These are phyloP conservation scores for Uronychia setigera DNA, from an alignment of 73 alveolate species.

Conservation along the genomic window DNA sequence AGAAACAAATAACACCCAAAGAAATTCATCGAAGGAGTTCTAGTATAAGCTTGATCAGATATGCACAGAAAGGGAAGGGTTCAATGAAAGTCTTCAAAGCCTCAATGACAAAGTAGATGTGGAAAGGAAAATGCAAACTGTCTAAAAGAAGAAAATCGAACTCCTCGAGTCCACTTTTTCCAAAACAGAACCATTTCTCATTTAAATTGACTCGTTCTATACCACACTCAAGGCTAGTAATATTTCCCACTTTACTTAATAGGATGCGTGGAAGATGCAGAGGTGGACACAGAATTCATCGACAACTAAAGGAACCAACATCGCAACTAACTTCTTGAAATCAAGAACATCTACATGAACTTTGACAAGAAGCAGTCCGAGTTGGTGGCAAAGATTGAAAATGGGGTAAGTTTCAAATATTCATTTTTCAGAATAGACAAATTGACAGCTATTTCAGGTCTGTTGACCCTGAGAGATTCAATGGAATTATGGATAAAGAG, in stretches of 20 bases:
- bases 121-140: constrained; percentile 33
- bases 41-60: constrained; percentile 6
- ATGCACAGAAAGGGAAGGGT: constrained; percentile 10
- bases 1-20: not conserved
- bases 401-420: no score
- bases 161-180: constrained; percentile 22
- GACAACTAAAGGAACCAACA: constrained; percentile 36
- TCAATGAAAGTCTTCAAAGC: constrained; percentile 3
- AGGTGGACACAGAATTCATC: constrained; percentile 16
- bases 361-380: not conserved
- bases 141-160: constrained; percentile 21
- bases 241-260: not conserved
- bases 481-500: no score
- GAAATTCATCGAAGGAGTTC: constrained; percentile 23
- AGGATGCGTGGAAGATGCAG: not conserved
- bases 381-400: not conserved
- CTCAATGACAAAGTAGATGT: constrained; percentile 5
- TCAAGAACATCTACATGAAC: not conserved
- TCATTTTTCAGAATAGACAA: no score
- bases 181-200: constrained; percentile 31
- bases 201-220: constrained; percentile 18
- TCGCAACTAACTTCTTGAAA: not conserved
- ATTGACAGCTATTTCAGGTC: not conserved
- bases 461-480: not conserved
- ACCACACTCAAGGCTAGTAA: constrained; percentile 18